phyloP scores from a whole-genome alignment of 768 basidiomycete species.

The Panaeolus papilionaceus region DNA sequence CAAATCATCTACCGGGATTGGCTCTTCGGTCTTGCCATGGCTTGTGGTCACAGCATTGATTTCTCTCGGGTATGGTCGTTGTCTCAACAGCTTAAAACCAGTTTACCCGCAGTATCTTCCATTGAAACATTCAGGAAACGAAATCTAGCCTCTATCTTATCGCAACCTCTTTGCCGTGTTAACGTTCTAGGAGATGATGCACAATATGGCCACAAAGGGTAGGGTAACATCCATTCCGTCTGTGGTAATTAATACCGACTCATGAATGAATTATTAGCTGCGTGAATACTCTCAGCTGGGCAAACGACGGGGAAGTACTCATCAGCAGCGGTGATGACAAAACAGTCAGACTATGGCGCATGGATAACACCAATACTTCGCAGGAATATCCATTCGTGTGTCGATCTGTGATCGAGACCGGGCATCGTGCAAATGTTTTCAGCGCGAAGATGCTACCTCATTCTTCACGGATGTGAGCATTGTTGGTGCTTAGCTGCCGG shows the following conservation, averaged over 20 bases:
- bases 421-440: slow-evolving; percentile 87
- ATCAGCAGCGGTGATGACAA: slow-evolving; percentile 79
- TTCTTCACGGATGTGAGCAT: slow-evolving; percentile 75
- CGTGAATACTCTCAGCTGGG: slow-evolving; percentile 82
- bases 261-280: slow-evolving; percentile 49
- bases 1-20: neutral
- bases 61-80: neutral
- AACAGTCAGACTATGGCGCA: slow-evolving; percentile 81
- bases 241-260: neutral
- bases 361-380: slow-evolving; percentile 51
- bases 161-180: slow-evolving; percentile 62
- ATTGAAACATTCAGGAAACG: slow-evolving; percentile 37
- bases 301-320: slow-evolving; percentile 65
- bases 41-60: neutral
- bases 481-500: slow-evolving; percentile 20
- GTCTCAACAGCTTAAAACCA: neutral
- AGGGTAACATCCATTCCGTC: slow-evolving; percentile 24
- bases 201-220: slow-evolving; percentile 71
- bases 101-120: neutral
- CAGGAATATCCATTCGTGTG: slow-evolving; percentile 70
- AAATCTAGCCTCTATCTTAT: slow-evolving; percentile 33
- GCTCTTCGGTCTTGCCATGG: neutral
- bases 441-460: slow-evolving; percentile 80
- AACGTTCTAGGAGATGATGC: slow-evolving; percentile 70
- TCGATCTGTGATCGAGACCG: slow-evolving; percentile 74